Conservation (phyloP, 2,329 filamentous ascomycete genomes). For the Penicillium fuscoglaucum region DNA sequence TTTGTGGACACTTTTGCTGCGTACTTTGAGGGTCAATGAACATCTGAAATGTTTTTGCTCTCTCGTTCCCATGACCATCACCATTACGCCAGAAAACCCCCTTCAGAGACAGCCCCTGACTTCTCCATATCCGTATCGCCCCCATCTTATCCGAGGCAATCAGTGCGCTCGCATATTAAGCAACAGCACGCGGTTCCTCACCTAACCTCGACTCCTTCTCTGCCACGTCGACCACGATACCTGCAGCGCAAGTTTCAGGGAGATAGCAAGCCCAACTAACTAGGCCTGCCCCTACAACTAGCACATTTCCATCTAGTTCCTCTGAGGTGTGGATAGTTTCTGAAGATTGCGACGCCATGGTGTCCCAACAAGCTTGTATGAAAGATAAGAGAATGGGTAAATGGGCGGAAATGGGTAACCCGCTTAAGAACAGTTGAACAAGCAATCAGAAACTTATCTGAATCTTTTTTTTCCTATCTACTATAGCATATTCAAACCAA, state of each 20-base stretch:
- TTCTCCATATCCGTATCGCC: not conserved
- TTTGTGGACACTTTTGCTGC: not conserved
- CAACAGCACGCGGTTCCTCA: not conserved
- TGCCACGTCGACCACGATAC: not conserved
- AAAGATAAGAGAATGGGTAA: not conserved
- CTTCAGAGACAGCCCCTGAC: not conserved
- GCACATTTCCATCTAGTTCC: not conserved
- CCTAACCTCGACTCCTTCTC: not conserved
- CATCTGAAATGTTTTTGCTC: not conserved
- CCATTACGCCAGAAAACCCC: not conserved
- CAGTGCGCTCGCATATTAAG: not conserved
- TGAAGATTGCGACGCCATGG: not conserved
- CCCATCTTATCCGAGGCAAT: not conserved
- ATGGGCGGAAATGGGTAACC: not conserved
- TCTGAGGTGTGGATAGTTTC: not conserved
- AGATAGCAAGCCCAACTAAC: not conserved
- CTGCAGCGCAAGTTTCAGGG: not conserved
- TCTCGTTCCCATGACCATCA: not conserved
- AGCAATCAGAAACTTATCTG: not conserved
- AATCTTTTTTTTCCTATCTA: not conserved
- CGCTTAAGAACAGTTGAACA: not conserved
- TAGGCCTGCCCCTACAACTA: not conserved
- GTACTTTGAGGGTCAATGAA: not conserved
- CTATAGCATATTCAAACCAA: not conserved
- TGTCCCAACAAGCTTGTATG: not conserved